Percentiles rank a stretch among this genome's conserved stretches.
These are phyloP conservation scores for Pseudogymnoascus sp. DNA, from an alignment of 2,329 filamentous ascomycete genomes.

Conservation along the genomic window DNA sequence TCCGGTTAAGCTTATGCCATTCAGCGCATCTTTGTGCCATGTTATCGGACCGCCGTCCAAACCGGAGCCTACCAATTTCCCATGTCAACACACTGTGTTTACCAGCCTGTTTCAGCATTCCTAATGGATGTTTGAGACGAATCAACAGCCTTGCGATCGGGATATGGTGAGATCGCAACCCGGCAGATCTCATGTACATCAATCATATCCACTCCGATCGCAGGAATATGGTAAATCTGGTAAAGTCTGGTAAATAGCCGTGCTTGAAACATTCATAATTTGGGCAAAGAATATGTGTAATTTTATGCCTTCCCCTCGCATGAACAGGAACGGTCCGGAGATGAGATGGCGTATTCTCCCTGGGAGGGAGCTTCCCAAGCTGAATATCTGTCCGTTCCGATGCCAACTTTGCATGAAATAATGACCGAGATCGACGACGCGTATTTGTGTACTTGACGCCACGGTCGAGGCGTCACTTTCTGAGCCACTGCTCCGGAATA, in stretches of 20 bases:
- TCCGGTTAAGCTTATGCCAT: slow-evolving; percentile 1
- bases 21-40: not conserved
- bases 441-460: slow-evolving; percentile 1
- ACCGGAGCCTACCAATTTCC: slow-evolving; percentile 2
- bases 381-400: not conserved
- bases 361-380: not conserved
- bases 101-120: not conserved
- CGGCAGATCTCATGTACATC: slow-evolving; percentile 6
- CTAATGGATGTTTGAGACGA: not conserved
- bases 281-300: not conserved
- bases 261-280: slow-evolving; percentile 8
- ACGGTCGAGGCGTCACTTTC: slow-evolving; percentile 4
- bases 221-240: not conserved
- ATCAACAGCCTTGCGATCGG: slow-evolving; percentile 6
- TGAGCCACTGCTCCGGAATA: slow-evolving; percentile 3
- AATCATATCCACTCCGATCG: not conserved
- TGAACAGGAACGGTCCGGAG: not conserved
- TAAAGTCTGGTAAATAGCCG: not conserved
- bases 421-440: slow-evolving; percentile 1
- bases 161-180: not conserved
- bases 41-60: not conserved
- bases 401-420: not conserved
- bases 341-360: not conserved
- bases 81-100: slow-evolving; percentile 3
- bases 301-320: not conserved